Conservation (phyloP, 176 grass and related monocot species). For the Ananas comosus region DNA sequence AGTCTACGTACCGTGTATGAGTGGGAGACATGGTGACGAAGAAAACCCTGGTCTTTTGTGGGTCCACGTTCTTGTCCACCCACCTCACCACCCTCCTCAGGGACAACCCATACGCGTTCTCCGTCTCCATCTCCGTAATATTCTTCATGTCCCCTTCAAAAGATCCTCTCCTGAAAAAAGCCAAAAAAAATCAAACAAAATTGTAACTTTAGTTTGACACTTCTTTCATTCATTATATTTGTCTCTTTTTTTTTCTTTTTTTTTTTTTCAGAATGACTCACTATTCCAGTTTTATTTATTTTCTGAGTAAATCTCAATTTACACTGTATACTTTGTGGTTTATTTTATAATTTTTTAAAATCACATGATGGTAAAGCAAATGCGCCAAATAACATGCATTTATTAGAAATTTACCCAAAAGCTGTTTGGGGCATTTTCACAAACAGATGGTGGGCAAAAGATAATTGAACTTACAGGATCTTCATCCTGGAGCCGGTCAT, state of each 20-base stretch:
- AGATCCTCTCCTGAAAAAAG: conserved; percentile 28
- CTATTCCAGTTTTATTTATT: too few species aligned
- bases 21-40: conserved; percentile 54
- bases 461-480: conserved; percentile 36
- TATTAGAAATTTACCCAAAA: too few species aligned
- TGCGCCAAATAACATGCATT: too few species aligned
- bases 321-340: too few species aligned
- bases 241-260: too few species aligned
- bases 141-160: conserved; percentile 43
- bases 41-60: conserved; percentile 46
- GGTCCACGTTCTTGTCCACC: conserved; percentile 40
- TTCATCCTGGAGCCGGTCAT: conserved; percentile 30
- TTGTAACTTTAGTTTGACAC: too few species aligned
- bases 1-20: conserved; percentile 22
- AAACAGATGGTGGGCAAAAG: background rate
- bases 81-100: conserved; percentile 43
- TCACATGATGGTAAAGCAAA: too few species aligned
- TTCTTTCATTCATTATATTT: too few species aligned
- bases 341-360: too few species aligned
- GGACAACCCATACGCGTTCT: conserved; percentile 38
- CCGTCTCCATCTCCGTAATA: conserved; percentile 40
- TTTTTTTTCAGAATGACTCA: too few species aligned
- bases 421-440: too few species aligned
- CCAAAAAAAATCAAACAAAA: background rate
- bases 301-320: too few species aligned